Base-by-base conservation (phyloP, 2,329 filamentous ascomycete genomes). In the Aspergillus vadensis region DNA sequence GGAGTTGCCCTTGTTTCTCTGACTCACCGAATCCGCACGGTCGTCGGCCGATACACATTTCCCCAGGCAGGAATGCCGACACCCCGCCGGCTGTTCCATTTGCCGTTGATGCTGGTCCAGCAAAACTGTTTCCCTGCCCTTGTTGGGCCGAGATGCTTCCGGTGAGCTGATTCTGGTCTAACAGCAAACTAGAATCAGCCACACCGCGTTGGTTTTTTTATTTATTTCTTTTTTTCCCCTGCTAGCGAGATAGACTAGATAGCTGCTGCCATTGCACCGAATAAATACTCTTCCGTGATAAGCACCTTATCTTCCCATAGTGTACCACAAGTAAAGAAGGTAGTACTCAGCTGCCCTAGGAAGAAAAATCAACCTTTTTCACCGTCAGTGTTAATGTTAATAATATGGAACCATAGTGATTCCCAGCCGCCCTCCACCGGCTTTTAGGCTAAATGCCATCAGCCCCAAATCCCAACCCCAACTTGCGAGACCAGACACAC, bases 11-110 rank as follows among this genome's bases (percentile, higher is more conserved):
- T 32, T n/a, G n/a, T 49, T 49, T 14, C 23, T 49, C 21, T 49
- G 21, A 49, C 44, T 49, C 44, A 49, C 44, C 15, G 21, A 27
- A 21, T 23, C 17, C 17, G 32, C 32, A 36, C 32, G 32, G 32
- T 14, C 41, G 17, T 21, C 39, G 10, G 27, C 27, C 27, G 27
- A 30, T 30, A 30, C 15, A 19, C 7, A 9, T 15, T 21, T 25
- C 38, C 30, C 21, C 50, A 36, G 30, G 53, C 53, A 55, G 17
- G 53, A 55, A 32, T 55, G 53, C 53, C 53, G 53, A 55, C 7
- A 19, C 36, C 32, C 32, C 10, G 32, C 12, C 41, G 25, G 39
- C 38, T 43, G 47, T 50, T 41, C 38, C 23, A n/a, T 55, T 41
- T 50, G 14, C 47, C 47, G 47, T 32, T 9, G 44, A 30, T 30